These are phyloP conservation scores for Neltuma alba DNA, from an alignment of 306 rosid genomes.

Conservation along the genomic window DNA sequence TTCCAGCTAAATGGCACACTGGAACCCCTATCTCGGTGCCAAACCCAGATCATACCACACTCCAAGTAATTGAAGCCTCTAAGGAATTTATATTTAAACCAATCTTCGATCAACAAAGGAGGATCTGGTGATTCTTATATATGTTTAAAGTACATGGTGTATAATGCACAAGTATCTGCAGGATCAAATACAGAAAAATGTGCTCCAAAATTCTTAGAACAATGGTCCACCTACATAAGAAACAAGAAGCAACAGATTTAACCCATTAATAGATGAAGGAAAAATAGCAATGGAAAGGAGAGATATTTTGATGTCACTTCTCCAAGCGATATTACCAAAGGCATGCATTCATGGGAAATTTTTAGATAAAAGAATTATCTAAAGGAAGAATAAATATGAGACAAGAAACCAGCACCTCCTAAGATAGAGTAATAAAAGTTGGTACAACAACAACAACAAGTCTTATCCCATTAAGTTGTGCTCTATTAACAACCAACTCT, in stretches of 20 bases:
- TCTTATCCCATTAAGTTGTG: no score
- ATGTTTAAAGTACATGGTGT: not conserved
- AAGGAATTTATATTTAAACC: not conserved
- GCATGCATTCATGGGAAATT: not conserved
- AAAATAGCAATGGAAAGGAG: not conserved
- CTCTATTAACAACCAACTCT: no score
- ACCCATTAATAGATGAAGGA: not conserved
- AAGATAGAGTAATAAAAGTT: not conserved
- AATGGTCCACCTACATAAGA: not conserved
- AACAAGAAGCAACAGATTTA: not conserved
- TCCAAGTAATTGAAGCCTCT: not conserved
- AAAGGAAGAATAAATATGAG: not conserved
- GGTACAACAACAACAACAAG: no score
- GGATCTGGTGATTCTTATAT: not conserved
- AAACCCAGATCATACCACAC: constrained; percentile 23
- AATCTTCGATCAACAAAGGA: not conserved
- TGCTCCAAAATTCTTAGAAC: not conserved
- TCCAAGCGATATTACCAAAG: not conserved
- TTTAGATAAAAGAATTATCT: not conserved
- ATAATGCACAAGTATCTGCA: not conserved
- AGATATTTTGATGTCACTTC: not conserved
- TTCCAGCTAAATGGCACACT: not conserved
- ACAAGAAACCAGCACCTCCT: not conserved
- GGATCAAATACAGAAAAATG: constrained; percentile 7
- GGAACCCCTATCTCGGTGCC: not conserved